Evolutionary conservation across 2,329 filamentous ascomycete species (phyloP).

Genomic region (Colletotrichum phormii): DNA sequence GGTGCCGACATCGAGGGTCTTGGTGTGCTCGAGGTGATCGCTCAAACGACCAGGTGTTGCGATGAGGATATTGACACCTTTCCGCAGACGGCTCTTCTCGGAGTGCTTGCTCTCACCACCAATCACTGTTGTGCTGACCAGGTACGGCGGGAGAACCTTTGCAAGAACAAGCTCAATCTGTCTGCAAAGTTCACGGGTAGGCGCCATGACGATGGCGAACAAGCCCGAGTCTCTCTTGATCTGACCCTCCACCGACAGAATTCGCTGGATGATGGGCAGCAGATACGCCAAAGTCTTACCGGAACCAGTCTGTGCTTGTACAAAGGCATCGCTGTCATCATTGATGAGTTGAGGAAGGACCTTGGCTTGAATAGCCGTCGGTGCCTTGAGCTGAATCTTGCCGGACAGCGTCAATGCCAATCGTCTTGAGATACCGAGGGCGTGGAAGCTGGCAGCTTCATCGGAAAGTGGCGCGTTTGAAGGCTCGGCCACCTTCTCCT

Average conservation of each 20-base stretch:
- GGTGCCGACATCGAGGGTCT: conserved; percentile 86
- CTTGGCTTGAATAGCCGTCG: conserved; percentile 94
- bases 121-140: conserved; percentile 88
- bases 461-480: conserved; percentile 92
- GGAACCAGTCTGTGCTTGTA: conserved; percentile 96
- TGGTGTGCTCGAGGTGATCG: conserved; percentile 93
- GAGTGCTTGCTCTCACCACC: conserved; percentile 78
- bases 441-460: conserved; percentile 87
- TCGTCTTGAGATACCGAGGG: conserved; percentile 82
- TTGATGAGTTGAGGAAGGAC: conserved; percentile 84
- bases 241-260: conserved; percentile 78
- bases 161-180: conserved; percentile 92
- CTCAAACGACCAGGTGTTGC: conserved; percentile 92
- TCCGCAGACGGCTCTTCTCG: conserved; percentile 92
- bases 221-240: conserved; percentile 88
- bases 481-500: conserved; percentile 71
- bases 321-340: conserved; percentile 89
- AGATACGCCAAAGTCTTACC: conserved; percentile 98
- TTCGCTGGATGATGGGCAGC: conserved; percentile 88
- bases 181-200: conserved; percentile 92
- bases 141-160: conserved; percentile 88
- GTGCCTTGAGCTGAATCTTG: conserved; percentile 89
- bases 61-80: conserved; percentile 95
- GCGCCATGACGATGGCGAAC: conserved; percentile 93
- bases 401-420: conserved; percentile 85